These are phyloP conservation scores for Acacia confusa DNA, from an alignment of 306 rosid species.

Conservation along the genomic window DNA sequence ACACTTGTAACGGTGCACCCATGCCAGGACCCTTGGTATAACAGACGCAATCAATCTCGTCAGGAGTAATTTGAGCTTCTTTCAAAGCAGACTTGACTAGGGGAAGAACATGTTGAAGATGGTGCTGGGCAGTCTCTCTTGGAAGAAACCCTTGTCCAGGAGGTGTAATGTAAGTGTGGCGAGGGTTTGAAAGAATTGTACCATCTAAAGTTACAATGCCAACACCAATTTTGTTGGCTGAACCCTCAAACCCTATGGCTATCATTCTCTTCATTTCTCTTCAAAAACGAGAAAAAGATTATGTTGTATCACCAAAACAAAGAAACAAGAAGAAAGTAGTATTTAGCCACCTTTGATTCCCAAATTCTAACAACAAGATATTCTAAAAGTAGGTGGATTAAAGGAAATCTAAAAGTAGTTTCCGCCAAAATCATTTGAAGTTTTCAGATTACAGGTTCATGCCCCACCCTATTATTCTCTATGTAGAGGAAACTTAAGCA, in stretches of 20 bases:
- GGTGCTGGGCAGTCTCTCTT: slow-evolving; percentile 93
- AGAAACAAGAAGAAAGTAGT: background rate
- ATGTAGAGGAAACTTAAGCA: background rate
- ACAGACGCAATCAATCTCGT: slow-evolving; percentile 84
- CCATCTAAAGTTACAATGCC: slow-evolving; percentile 86
- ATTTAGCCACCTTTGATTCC: background rate
- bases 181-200: slow-evolving; percentile 82
- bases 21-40: slow-evolving; percentile 95
- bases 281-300: background rate
- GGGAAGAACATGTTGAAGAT: slow-evolving; percentile 76
- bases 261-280: slow-evolving; percentile 69
- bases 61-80: slow-evolving; percentile 56
- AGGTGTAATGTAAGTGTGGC: slow-evolving; percentile 89
- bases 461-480: background rate
- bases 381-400: background rate
- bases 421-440: background rate
- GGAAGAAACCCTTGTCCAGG: slow-evolving; percentile 98
- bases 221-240: slow-evolving; percentile 91
- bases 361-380: background rate
- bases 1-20: slow-evolving; percentile 90
- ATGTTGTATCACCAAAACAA: slow-evolving; percentile 6
- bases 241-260: slow-evolving; percentile 90
- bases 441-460: background rate
- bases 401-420: background rate
- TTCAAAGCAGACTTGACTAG: slow-evolving; percentile 70